These are phyloP conservation scores for Artemisia annua DNA, from an alignment of 129 eudicot species.

Conservation along the genomic window DNA sequence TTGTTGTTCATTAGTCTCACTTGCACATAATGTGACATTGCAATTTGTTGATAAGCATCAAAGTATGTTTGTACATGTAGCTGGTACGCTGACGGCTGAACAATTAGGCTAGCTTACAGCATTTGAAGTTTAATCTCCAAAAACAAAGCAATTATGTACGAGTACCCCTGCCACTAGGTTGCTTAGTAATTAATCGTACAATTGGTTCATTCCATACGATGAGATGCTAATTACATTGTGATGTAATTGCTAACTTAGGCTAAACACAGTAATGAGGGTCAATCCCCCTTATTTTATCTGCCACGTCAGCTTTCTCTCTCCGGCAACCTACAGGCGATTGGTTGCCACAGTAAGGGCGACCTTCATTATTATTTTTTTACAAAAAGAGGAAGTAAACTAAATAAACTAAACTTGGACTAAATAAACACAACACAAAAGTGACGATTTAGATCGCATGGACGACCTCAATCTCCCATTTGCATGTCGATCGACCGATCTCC, in stretches of 20 bases:
- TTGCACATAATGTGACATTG: background rate
- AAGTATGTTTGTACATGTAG: conserved; percentile 12
- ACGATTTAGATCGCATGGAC: no score
- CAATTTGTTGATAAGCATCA: background rate
- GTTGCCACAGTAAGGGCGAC: no score
- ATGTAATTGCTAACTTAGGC: background rate
- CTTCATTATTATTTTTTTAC: no score
- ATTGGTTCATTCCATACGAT: background rate
- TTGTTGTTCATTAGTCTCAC: conserved; percentile 3
- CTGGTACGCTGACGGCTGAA: conserved; percentile 17
- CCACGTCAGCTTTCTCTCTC: no score
- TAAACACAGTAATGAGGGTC: no score
- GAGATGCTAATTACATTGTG: conserved; percentile 1
- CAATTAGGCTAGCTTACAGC: background rate
- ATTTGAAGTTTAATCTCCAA: conserved; percentile 9
- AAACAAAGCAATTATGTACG: background rate
- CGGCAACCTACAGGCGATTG: no score
- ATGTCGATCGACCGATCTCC: no score
- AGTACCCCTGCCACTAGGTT: background rate
- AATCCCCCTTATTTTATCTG: no score
- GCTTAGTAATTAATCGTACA: background rate
- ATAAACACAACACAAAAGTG: no score
- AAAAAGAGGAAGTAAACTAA: no score
- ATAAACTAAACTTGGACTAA: no score
- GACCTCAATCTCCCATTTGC: no score